phyloP scores from a whole-genome alignment of 192 early-diverging fungal species.

The Ambispora gerdemannii region DNA sequence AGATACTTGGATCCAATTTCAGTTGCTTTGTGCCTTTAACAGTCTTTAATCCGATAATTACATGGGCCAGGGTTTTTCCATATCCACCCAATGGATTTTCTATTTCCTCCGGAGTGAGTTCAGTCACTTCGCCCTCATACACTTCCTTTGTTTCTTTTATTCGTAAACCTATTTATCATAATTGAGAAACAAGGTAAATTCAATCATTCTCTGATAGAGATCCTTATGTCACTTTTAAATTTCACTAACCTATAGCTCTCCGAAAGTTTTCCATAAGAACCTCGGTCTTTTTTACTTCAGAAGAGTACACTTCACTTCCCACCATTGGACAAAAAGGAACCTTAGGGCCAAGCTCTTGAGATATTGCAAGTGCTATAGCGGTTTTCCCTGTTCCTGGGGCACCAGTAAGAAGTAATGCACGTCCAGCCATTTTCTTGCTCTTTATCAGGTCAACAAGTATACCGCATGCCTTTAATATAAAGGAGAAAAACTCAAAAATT shows the following conservation, averaged over 20 bases:
- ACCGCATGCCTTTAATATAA: conserved; percentile 71
- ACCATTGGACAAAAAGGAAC: conserved; percentile 99
- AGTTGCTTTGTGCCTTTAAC: conserved; percentile 98
- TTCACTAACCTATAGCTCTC: conserved; percentile 75
- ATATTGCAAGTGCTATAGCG: conserved; percentile 92
- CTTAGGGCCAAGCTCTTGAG: conserved; percentile 95
- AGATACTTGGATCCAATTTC: conserved; percentile 95
- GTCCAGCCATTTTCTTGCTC: conserved; percentile 95
- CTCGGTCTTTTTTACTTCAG: conserved; percentile 99
- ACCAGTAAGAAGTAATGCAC: conserved; percentile 91
- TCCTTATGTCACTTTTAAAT: not conserved
- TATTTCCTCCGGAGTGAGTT: conserved; percentile 94
- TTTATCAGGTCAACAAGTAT: conserved; percentile 93
- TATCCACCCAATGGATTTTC: conserved; percentile 99
- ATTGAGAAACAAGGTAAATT: conserved; percentile 3
- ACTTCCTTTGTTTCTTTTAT: conserved; percentile 99
- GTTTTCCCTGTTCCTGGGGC: conserved; percentile 98
- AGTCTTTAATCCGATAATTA: conserved; percentile 95
- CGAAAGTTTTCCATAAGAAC: conserved; percentile 99
- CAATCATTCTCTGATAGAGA: not conserved
- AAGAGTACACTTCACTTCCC: conserved; percentile 95
- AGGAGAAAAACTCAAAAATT: conserved; percentile 24
- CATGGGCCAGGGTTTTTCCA: conserved; percentile 93
- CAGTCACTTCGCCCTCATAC: conserved; percentile 98
- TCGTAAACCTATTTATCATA: conserved; percentile 63